These are phyloP conservation scores for Pestalotiopsis sp. DNA, from an alignment of 2,329 filamentous ascomycete genomes.

Conservation along the genomic window DNA sequence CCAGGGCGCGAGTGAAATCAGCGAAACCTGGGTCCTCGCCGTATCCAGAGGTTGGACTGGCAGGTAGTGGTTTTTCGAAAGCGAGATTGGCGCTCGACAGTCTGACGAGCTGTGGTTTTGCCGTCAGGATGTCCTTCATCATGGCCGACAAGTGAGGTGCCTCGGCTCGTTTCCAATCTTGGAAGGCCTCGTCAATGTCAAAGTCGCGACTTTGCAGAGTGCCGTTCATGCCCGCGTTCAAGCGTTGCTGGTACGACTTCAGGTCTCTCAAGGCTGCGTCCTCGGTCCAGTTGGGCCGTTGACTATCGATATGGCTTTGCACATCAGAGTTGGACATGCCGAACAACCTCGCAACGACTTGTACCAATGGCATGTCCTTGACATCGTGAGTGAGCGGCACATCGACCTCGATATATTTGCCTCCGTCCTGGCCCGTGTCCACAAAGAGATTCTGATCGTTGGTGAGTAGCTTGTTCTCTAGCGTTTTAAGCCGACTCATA, in stretches of 20 bases:
- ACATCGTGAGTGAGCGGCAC: conserved; percentile 88
- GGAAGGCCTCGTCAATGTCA: conserved; percentile 84
- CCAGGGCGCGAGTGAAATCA: conserved; percentile 55
- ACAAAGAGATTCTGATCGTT: conserved; percentile 88
- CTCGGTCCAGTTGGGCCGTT: conserved; percentile 85
- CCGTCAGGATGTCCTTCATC: conserved; percentile 88
- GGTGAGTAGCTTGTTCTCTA: conserved; percentile 91
- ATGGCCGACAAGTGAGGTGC: conserved; percentile 85
- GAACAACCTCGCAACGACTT: conserved; percentile 85
- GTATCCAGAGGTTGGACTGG: conserved; percentile 52
- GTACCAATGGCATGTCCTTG: conserved; percentile 95
- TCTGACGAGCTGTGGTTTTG: conserved; percentile 83
- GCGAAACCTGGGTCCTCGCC: conserved; percentile 55
- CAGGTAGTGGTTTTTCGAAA: conserved; percentile 60
- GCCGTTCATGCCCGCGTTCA: conserved; percentile 77
- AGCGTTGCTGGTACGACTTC: conserved; percentile 88
- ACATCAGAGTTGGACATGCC: conserved; percentile 77
- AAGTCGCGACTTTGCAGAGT: conserved; percentile 87
- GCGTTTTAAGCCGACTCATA: conserved; percentile 72
- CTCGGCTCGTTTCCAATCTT: conserved; percentile 90
- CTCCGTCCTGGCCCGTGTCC: conserved; percentile 58
- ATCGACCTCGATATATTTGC: conserved; percentile 76
- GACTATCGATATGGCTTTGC: conserved; percentile 83
- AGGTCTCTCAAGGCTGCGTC: conserved; percentile 88
- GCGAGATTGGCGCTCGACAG: conserved; percentile 58